Evolutionary conservation across 805 yeast species (phyloP), one percentile per base, ranked within the genome.

Genomic region (Yarrowia bubula): DNA sequence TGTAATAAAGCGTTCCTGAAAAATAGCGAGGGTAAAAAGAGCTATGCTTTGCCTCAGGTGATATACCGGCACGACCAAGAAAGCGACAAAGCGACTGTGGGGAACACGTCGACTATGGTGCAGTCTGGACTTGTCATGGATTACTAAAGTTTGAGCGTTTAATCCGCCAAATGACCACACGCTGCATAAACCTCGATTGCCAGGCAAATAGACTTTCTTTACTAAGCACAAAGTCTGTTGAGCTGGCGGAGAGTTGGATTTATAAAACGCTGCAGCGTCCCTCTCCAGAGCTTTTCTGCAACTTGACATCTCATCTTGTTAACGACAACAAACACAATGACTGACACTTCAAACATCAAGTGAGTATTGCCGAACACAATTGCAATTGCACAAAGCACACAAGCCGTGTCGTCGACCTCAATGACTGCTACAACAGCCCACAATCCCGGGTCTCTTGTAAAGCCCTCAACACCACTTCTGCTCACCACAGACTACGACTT

Each of bases 311-410:
- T 43, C 28, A 22, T 58, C 64, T 58, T 58, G 61, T 55, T 55
- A 55, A 55, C 61, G 61, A 55, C 61, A 55, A 43, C 28, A 41
- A 37, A 39, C 47, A 55, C 46, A 55, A 55, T 55, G 61, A 55
- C 61, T 55, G 61, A 55, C 61, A 55, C 61, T 51, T 51, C 61
- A 31, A 41, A 55, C 61, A 55, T 55, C 61, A 55, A 55, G 61
- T 55, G 61, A 55, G 61, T 55, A 55, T 17, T 39, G 43, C 58
- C 58, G 43, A 18, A 32, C 43, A 47, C 58, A 51, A 51, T 37
- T 51, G 55, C 55, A 33, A 35, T 18, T 22, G 28, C 28, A 22
- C 28, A 22, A 22, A 22, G 28, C 28, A 22, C 41, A 3, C 53
- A 28, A n/a, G 53, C 39, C 18, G 50, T 22, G 33, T 22, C 33